Evolutionary conservation across 1,284 basidiomycete genomes (phyloP), one percentile per base, ranked within the genome.

Genomic region (Marasmius sp.): DNA sequence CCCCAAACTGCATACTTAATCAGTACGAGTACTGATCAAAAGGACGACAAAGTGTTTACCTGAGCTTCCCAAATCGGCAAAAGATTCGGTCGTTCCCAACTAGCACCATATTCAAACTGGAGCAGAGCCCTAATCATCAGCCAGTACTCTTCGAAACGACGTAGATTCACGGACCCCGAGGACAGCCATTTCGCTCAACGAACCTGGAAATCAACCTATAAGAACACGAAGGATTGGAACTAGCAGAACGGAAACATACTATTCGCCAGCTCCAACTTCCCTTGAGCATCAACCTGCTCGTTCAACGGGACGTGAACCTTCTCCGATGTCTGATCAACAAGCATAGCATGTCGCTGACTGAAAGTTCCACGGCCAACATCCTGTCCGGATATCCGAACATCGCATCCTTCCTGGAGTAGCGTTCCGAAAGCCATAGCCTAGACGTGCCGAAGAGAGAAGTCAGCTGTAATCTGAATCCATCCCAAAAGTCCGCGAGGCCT

Each of bases 51-150:
- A 52, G 12, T 64, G 11, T 74, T 54, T 65, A 86, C 87, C 79
- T 95, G 94, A 1, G 93, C 93, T 73, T 97, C 94, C 94, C 94
- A 95, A 49, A 96, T 92, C 0, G 92, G 86, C 55, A 96, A 75
- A 37, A 95, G 71, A 62, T 85, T 82, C 0, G 93, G 93, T 45
- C 85, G 79, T 71, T 94, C 92, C 91, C 93, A 95, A 67, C 91
- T 93, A 61, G 91, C 82, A 1, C 94, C 94, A 65, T 94, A 92
- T 71, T 96, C 94, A 65, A 95, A 96, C 81, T 92, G 71, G 18
- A 54, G 37, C 20, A 36, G 33, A 8, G 49, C 27, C n/a, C 47
- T 55, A 12, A 60, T 48, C 8, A 59, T 33, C 37, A 5, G 8
- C 0, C 5, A 36, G 14, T 27, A 27, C n/a, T 7, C 20, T 37